Conservation (phyloP, 2,329 filamentous ascomycete species). For the Penicillium glabrum region DNA sequence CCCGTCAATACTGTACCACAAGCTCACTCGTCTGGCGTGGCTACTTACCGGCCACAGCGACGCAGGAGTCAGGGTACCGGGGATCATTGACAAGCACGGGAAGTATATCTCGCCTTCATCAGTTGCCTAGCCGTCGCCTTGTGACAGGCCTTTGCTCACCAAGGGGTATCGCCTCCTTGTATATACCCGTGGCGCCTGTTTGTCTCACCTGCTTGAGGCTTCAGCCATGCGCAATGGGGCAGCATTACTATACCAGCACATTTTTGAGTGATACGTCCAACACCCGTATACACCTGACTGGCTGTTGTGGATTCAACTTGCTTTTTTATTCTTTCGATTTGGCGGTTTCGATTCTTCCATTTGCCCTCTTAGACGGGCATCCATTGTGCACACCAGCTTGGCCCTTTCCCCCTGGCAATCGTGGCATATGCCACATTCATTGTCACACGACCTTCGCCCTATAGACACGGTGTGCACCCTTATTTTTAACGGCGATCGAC, state of each 20-base stretch:
- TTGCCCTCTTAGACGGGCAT: neutral
- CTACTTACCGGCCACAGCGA: conserved; percentile 38
- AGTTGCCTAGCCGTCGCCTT: conserved; percentile 14
- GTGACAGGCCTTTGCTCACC: neutral
- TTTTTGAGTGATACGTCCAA: neutral
- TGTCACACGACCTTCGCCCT: conserved; percentile 10
- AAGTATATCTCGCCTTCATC: conserved; percentile 17
- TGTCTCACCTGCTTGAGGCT: neutral
- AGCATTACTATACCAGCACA: neutral
- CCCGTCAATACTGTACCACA: conserved; percentile 37
- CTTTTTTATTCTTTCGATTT: neutral
- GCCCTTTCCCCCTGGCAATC: neutral
- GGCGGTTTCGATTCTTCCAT: neutral
- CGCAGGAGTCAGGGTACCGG: conserved; percentile 28
- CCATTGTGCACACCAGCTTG: neutral
- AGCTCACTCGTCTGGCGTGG: conserved; percentile 36
- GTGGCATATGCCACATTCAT: conserved; percentile 7
- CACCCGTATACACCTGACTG: neutral
- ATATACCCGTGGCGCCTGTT: neutral
- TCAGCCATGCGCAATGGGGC: neutral
- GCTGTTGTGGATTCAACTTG: neutral
- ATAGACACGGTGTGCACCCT: conserved; percentile 23
- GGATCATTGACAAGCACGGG: conserved; percentile 26
- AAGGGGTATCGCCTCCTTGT: neutral
- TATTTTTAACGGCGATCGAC: conserved; percentile 11